Evolutionary conservation across 768 basidiomycete species (phyloP), one percentile per base, ranked within the genome.

Genomic region (Kwoniella dendrophila): DNA sequence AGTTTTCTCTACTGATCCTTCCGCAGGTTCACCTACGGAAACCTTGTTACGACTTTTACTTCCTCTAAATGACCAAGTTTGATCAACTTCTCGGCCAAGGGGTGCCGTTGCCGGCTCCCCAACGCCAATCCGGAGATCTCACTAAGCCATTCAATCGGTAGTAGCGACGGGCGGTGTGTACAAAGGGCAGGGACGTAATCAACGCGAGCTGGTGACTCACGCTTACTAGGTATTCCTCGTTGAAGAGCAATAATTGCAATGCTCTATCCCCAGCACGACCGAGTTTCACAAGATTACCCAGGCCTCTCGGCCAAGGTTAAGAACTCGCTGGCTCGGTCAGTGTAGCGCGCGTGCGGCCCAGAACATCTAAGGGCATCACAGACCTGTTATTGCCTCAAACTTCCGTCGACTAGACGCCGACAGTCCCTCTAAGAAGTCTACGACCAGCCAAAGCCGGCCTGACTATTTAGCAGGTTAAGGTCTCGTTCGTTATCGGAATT

Each of bases 401-500:
- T 87, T 88, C 86, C 85, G 83, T 86, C 84, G 83, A 83, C 86
- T 88, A 87, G 83, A 87, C 83, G 84, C 85, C 83, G 83, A 87
- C 84, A 87, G 87, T 87, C 86, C 87, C 86, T 88, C 86, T 88
- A 88, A 88, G 87, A 89, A 88, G 87, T 84, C 85, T 72, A 81
- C 83, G 84, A 84, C 86, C 86, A 86, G 84, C 87, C 68, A 83
- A 85, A 85, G 86, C 83, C 84, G 80, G 83, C 84, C 85, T 83
- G 87, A 83, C 88, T 89, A 90, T 88, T 89, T 88, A 89, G 88
- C 87, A 88, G 86, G 87, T 86, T 86, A 88, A 88, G 87, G 88
- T 90, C 88, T 90, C 87, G 85, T 88, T 90, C 86, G 85, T 89
- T 89, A 89, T 90, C 88, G 85, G 87, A 89, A 89, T 90, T 89